Base-by-base conservation (phyloP, 345 rosid genomes). In the Reutealis trisperma region DNA sequence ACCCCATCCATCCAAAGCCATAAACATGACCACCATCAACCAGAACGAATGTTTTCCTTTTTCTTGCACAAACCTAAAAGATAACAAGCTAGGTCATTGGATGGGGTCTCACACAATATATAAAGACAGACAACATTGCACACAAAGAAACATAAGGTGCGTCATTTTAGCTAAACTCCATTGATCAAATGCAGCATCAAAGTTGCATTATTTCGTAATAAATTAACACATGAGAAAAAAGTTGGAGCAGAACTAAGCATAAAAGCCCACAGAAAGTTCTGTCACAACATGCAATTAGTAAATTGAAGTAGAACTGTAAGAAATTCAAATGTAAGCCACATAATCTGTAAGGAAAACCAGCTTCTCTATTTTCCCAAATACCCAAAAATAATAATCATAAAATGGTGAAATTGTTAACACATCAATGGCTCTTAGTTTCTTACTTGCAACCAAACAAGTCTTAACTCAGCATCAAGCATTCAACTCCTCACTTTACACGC, bases 1-100 rank as follows among this genome's bases (percentile, higher is more conserved):
- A 94, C 42, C 88, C 97, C 93, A 87, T 90, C 92, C 93, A 90
- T 42, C 98, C 98, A 76, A 89, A 95, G 45, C 98, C 99, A 75
- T 88, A 93, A 73, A 90, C 87, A 3, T 76, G 75, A 44, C 99
- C 99, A 30, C 81, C 84, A 44, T 95, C 97, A 52, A 85, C 91
- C 82, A 95, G 85, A 63, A 95, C 96, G 83, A 95, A 95, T 4
- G 99, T 89, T 81, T 93, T 95, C 83, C 97, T 88, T 87, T 95
- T 95, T 60, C 97, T 95, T 73, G 99, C 98, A 87, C 98, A 95
- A 57, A 93, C 96, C 98, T 94, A 76, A 69, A 85, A 72, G 18
- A 49, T 62, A 71, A 54, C 11, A 58, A 24, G n/a, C 67, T 49
- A 12, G 7, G 5, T 63, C 73, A 70, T 37, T 49, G 6, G 9